phyloP scores from a whole-genome alignment of 345 rosid genomes.

The Populus ilicifolia region DNA sequence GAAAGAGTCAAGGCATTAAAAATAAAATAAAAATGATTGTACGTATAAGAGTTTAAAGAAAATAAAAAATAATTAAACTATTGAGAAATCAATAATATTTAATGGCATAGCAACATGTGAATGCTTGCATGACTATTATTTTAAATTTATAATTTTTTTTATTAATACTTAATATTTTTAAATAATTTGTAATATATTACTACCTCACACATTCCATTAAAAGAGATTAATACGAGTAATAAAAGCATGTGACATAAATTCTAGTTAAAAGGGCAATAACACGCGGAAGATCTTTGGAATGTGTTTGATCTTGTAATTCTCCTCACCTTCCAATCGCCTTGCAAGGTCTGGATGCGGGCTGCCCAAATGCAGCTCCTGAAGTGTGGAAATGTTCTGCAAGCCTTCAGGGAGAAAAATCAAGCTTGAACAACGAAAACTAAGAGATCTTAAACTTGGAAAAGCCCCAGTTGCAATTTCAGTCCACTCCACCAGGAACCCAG shows the following conservation, averaged over 20 bases:
- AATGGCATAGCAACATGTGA: neutral
- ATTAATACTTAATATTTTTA: neutral
- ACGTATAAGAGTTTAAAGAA: neutral
- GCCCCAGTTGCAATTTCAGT: slow-evolving; percentile 2
- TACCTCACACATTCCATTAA: neutral
- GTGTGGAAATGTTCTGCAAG: slow-evolving; percentile 4
- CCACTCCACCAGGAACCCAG: slow-evolving; percentile 1
- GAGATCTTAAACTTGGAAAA: neutral
- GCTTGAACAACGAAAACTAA: neutral
- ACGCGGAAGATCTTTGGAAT: neutral
- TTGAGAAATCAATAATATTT: neutral
- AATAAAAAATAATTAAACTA: neutral
- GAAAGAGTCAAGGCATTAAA: too few relatives aligned
- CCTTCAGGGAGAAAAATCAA: slow-evolving; percentile 15
- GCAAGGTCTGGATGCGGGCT: slow-evolving; percentile 4
- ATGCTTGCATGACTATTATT: neutral
- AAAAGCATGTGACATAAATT: too few relatives aligned
- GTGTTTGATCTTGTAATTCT: slow-evolving; percentile 11
- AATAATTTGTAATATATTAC: neutral
- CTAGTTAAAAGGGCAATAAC: too few relatives aligned
- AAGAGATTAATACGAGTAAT: neutral
- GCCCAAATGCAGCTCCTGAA: neutral
- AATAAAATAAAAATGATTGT: neutral
- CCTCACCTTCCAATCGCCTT: neutral
- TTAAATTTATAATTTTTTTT: neutral